Evolutionary conservation across 345 rosid genomes (phyloP).

Genomic region (Balakata baccata): DNA sequence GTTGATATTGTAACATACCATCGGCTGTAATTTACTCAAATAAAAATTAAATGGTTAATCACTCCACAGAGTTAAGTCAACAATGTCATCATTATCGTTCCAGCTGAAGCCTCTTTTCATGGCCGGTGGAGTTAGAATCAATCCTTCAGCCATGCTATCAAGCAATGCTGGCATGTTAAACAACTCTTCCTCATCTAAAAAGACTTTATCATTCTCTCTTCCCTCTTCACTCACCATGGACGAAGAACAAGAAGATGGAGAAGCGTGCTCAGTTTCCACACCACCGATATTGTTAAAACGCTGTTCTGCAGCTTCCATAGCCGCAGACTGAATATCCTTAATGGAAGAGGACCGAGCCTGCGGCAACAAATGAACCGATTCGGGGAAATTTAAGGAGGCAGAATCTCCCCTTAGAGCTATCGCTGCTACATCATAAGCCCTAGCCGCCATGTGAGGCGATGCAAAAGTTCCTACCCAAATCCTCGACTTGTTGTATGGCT

Average conservation of each 20-base stretch:
- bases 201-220: slow-evolving; percentile 9
- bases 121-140: slow-evolving; percentile 51
- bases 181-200: slow-evolving; percentile 53
- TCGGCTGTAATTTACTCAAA: too few relatives aligned
- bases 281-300: not conserved
- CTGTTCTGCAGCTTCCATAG: slow-evolving; percentile 30
- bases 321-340: slow-evolving; percentile 44
- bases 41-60: slow-evolving; percentile 13
- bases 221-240: slow-evolving; percentile 1
- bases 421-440: slow-evolving; percentile 51
- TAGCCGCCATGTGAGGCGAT: slow-evolving; percentile 42
- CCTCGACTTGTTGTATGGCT: slow-evolving; percentile 36
- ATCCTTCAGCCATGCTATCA: slow-evolving; percentile 56
- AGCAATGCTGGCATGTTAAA: slow-evolving; percentile 58
- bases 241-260: too few relatives aligned
- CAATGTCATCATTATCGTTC: slow-evolving; percentile 20
- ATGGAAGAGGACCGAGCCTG: slow-evolving; percentile 32
- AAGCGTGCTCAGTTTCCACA: not conserved
- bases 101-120: slow-evolving; percentile 40
- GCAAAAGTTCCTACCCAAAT: slow-evolving; percentile 55
- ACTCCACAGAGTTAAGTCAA: slow-evolving; percentile 49
- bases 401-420: slow-evolving; percentile 40
- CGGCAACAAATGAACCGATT: slow-evolving; percentile 31
- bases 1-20: too few relatives aligned
- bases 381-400: slow-evolving; percentile 43